Evolutionary conservation across 495 filamentous ascomycete species (phyloP).

Genomic region (Niebla homalea): DNA sequence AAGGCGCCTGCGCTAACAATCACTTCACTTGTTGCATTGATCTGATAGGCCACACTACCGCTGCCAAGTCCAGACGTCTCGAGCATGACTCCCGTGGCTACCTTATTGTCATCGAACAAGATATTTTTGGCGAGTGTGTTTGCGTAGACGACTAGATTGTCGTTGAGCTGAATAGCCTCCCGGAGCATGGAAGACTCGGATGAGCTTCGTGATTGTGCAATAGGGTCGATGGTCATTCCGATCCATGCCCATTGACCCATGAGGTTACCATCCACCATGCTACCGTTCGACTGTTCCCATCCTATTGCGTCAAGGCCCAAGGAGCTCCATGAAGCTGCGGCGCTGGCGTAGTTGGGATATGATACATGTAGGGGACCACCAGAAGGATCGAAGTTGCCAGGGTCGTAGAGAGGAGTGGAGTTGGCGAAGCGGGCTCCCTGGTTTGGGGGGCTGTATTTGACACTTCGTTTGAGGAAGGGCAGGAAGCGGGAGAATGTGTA

Average conservation of each 20-base stretch:
- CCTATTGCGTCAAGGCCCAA: constrained; percentile 21
- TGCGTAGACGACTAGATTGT: constrained; percentile 23
- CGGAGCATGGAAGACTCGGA: constrained; percentile 22
- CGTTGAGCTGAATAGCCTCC: not conserved
- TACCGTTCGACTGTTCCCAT: constrained; percentile 16
- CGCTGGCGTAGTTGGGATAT: constrained; percentile 1
- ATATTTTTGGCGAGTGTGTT: constrained; percentile 29
- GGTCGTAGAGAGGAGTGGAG: not conserved
- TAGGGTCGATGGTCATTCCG: constrained; percentile 18
- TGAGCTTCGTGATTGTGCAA: constrained; percentile 1
- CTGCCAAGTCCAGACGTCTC: constrained; percentile 12
- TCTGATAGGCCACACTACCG: constrained; percentile 20
- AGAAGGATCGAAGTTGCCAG: not conserved
- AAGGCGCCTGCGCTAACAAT: constrained; percentile 42
- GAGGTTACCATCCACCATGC: constrained; percentile 23
- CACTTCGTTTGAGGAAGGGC: constrained; percentile 40
- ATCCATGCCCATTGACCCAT: constrained; percentile 11
- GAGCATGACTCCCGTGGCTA: constrained; percentile 34
- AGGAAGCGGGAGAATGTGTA: constrained; percentile 40
- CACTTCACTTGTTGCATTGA: constrained; percentile 37
- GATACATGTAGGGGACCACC: constrained; percentile 6
- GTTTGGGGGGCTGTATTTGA: constrained; percentile 39
- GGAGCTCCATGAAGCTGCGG: constrained; percentile 22
- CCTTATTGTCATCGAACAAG: constrained; percentile 30
- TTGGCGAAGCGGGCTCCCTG: constrained; percentile 3